phyloP scores from a whole-genome alignment of 1,284 basidiomycete genomes.

The Moniliella sp. region DNA sequence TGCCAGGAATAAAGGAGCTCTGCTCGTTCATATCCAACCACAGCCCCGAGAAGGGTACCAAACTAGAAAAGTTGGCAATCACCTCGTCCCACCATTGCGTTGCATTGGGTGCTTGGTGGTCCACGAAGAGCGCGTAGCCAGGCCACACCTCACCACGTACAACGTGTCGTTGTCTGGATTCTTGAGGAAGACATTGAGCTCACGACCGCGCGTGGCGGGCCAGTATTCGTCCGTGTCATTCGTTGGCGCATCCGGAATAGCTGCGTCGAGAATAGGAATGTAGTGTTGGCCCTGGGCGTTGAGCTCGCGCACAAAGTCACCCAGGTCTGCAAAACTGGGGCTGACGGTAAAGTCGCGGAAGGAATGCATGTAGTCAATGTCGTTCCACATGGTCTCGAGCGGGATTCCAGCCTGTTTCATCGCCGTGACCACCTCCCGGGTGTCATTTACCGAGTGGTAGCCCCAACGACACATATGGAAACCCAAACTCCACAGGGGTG shows the following conservation, averaged over 20 bases:
- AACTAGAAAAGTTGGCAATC: no score
- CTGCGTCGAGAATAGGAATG: constrained; percentile 35
- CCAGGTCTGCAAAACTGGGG: constrained; percentile 47
- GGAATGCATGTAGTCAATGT: constrained; percentile 47
- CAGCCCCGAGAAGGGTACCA: no score
- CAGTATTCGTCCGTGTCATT: constrained; percentile 33
- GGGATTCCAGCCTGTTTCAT: constrained; percentile 38
- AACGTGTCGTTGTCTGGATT: constrained; percentile 36
- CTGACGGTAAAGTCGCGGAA: constrained; percentile 50
- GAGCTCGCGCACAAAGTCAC: constrained; percentile 45
- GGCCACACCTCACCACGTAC: constrained; percentile 45
- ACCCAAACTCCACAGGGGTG: no score
- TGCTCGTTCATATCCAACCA: no score
- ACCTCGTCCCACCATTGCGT: no score
- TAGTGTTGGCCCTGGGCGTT: constrained; percentile 36
- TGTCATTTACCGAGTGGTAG: constrained; percentile 10
- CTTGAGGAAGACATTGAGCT: constrained; percentile 16
- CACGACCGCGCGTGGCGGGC: constrained; percentile 11
- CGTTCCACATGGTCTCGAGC: constrained; percentile 56
- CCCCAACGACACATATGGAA: no score
- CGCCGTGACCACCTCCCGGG: constrained; percentile 6
- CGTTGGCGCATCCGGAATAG: constrained; percentile 28
- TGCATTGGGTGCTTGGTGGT: no score
- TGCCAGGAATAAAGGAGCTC: no score
- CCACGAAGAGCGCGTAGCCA: no score